Evolutionary conservation across 2,329 filamentous ascomycete species (phyloP).

Genomic region (Alternaria arborescens): DNA sequence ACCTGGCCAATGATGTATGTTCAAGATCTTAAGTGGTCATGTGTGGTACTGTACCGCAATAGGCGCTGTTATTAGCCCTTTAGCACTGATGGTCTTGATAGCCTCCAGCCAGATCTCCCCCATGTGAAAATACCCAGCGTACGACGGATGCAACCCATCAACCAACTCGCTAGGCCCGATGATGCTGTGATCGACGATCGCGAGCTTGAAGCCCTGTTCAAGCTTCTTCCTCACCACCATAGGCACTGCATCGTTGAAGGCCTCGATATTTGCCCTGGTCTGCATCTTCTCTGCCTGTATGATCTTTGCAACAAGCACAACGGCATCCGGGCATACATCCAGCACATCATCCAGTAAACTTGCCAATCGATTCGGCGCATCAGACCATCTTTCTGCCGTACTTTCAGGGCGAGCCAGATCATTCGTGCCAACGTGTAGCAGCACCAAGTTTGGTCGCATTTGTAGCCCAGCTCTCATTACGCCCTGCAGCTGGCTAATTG

Average conservation of each 20-base stretch:
- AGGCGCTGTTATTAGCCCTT: slow-evolving; percentile 22
- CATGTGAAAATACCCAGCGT: slow-evolving; percentile 43
- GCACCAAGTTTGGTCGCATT: slow-evolving; percentile 32
- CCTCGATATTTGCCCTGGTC: slow-evolving; percentile 23
- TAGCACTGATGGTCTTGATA: slow-evolving; percentile 12
- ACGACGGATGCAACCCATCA: slow-evolving; percentile 42
- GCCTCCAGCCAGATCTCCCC: slow-evolving; percentile 35
- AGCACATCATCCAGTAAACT: slow-evolving; percentile 46
- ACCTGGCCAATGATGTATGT: not conserved
- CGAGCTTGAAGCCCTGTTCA: slow-evolving; percentile 33
- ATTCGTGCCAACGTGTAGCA: slow-evolving; percentile 38
- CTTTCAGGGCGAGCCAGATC: slow-evolving; percentile 25
- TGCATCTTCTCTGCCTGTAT: slow-evolving; percentile 31
- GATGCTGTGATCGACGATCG: slow-evolving; percentile 37
- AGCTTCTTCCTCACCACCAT: slow-evolving; percentile 29
- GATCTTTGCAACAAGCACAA: slow-evolving; percentile 51
- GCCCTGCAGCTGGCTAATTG: slow-evolving; percentile 40
- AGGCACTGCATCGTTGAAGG: slow-evolving; percentile 37
- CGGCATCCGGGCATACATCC: slow-evolving; percentile 39
- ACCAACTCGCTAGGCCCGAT: slow-evolving; percentile 27
- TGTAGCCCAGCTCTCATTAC: slow-evolving; percentile 21
- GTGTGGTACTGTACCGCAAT: not conserved
- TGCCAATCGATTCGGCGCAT: slow-evolving; percentile 47
- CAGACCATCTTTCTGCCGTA: slow-evolving; percentile 22
- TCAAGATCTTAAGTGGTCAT: not conserved